These are phyloP conservation scores for Puccinia coronata DNA, from an alignment of 1,284 basidiomycete species.

Conservation along the genomic window DNA sequence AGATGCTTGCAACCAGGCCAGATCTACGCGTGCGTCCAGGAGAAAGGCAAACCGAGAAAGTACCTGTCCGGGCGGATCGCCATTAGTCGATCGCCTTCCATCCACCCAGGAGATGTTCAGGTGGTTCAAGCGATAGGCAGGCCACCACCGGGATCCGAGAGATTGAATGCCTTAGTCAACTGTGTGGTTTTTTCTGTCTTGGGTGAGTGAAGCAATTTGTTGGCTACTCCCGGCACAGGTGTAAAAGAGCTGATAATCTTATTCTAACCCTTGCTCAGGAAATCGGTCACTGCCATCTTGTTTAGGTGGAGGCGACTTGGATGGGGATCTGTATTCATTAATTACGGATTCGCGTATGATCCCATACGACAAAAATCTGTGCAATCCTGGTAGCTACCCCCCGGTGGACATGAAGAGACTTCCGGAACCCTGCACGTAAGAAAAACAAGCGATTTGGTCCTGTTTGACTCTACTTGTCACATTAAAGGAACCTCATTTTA, in stretches of 20 bases:
- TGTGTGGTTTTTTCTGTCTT: slow-evolving; percentile 71
- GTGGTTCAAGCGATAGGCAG: slow-evolving; percentile 70
- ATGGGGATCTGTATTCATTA: slow-evolving; percentile 66
- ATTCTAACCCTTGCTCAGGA: slow-evolving; percentile 60
- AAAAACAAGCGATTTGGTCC: not conserved
- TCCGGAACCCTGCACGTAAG: slow-evolving; percentile 63
- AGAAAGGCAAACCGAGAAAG: slow-evolving; percentile 61
- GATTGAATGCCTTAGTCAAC: slow-evolving; percentile 66
- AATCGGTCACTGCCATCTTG: slow-evolving; percentile 68
- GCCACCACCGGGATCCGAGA: slow-evolving; percentile 57
- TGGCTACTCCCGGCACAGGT: not conserved
- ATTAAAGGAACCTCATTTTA: not conserved
- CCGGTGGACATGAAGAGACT: slow-evolving; percentile 63
- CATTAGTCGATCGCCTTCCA: slow-evolving; percentile 69
- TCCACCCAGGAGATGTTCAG: slow-evolving; percentile 73
- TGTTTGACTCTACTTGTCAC: not conserved
- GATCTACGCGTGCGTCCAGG: slow-evolving; percentile 71
- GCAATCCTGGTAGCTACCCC: slow-evolving; percentile 64
- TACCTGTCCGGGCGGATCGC: slow-evolving; percentile 66
- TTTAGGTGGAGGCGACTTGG: slow-evolving; percentile 72
- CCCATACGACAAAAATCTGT: slow-evolving; percentile 60
- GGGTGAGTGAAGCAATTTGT: slow-evolving; percentile 61
- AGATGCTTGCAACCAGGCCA: slow-evolving; percentile 66
- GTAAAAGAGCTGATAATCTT: not conserved
- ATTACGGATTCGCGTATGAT: slow-evolving; percentile 63